Evolutionary conservation across 768 basidiomycete species (phyloP), one percentile per base, ranked within the genome.

Genomic region (Chlorophyllum brunneum): DNA sequence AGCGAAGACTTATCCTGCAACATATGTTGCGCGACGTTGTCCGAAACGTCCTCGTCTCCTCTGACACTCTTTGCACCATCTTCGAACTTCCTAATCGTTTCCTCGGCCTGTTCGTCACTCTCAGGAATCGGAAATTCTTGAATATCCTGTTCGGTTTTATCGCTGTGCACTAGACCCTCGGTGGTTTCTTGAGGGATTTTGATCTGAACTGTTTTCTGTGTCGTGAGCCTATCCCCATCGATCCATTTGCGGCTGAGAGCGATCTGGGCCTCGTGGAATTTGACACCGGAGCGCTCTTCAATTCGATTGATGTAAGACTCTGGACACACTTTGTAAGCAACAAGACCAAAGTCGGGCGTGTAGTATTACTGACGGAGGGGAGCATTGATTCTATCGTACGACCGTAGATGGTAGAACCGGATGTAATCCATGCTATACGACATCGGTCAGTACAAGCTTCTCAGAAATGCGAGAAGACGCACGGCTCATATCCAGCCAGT

Each of bases 321-420:
- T 51, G 65, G 61, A 40, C 18, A 26, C 18, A 2, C 20, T n/a
- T 9, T 2, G 43, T 39, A 40, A 58, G 46, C 8, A 31, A 27
- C 34, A 8, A 31, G 13, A 51, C 13, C 22, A 38, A 36, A 23
- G 20, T 10, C 20, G 11, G 11, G 26, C 3, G 22, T 26, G 10
- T 4, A 37, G 11, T 10, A 18, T n/a, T n/a, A 64, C 79, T 61
- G 55, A 84, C 85, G 69, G 56, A 71, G 65, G 1, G 90, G 87
- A 0, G 86, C 85, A 61, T 93, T 94, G 62, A 95, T 90, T 22
- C 94, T 77, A 63, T 98, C 95, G 64, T 95, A 99, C 1, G 86
- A 74, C 26, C 97, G 81, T 22, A 99, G 76, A 69, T 98, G 93
- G 71, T 90, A 98, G 77, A 97, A 92, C 9, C 85, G 80, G 59